These are phyloP conservation scores for Hibiscus tridactylites DNA, from an alignment of 345 rosid genomes.

Conservation along the genomic window DNA sequence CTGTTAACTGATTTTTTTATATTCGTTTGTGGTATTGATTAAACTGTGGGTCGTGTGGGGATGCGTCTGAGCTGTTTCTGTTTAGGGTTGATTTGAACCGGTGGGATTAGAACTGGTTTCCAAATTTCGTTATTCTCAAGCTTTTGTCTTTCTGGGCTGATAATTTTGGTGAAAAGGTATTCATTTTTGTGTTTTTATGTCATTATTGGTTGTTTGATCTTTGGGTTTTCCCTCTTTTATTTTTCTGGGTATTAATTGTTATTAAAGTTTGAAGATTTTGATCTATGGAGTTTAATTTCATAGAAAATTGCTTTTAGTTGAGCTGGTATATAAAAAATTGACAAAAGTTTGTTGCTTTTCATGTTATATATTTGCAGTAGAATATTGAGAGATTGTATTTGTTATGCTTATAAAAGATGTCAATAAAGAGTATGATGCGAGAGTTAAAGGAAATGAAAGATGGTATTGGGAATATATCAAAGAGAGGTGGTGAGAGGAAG, in stretches of 20 bases:
- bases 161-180: neutral
- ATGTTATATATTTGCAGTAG: conserved; percentile 17
- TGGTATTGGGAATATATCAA: conserved; percentile 70
- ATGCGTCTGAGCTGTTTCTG: conserved; percentile 4
- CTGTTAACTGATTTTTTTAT: neutral
- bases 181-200: neutral
- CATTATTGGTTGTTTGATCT: neutral
- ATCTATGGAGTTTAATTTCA: neutral
- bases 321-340: neutral
- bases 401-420: conserved; percentile 43
- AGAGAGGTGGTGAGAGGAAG: conserved; percentile 47
- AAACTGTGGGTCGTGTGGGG: neutral
- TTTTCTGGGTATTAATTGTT: neutral
- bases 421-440: conserved; percentile 72
- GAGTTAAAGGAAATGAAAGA: conserved; percentile 74
- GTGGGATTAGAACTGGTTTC: conserved; percentile 6
- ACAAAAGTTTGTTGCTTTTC: neutral
- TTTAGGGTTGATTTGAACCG: neutral
- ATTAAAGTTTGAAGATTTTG: neutral
- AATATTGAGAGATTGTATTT: conserved; percentile 14
- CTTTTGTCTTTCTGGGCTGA: neutral
- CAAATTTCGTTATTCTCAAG: neutral
- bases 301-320: neutral
- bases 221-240: neutral
- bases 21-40: neutral